Conservation (phyloP, 805 yeast species). For the Blastobotrys terrestris region DNA sequence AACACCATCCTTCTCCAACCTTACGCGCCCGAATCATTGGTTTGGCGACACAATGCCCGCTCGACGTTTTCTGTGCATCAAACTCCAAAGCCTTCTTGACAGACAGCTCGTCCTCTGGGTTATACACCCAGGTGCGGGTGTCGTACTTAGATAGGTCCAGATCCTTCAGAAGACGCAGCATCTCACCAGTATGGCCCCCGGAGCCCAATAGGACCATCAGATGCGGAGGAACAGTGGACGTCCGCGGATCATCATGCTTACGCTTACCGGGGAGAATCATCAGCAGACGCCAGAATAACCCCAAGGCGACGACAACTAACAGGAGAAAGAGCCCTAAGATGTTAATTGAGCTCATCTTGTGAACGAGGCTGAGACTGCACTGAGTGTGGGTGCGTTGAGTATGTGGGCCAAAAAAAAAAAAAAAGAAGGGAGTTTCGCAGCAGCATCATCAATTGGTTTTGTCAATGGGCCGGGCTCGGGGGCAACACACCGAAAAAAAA, state of each 20-base stretch:
- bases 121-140: slow-evolving; percentile 32
- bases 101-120: slow-evolving; percentile 50
- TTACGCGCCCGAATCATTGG: slow-evolving; percentile 50
- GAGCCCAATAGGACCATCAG: slow-evolving; percentile 76
- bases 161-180: slow-evolving; percentile 58
- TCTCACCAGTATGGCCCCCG: slow-evolving; percentile 97
- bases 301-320: background rate
- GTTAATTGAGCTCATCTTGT: background rate
- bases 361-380: background rate
- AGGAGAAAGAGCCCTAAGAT: background rate
- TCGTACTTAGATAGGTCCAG: slow-evolving; percentile 28
- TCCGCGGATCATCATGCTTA: background rate
- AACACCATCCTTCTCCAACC: slow-evolving; percentile 49
- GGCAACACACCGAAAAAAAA: too few species aligned
- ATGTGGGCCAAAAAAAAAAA: background rate
- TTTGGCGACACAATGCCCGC: slow-evolving; percentile 21
- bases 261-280: slow-evolving; percentile 6
- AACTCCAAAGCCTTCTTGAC: slow-evolving; percentile 26
- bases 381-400: background rate
- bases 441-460: too few species aligned
- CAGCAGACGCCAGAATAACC: slow-evolving; percentile 6
- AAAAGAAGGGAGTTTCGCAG: background rate
- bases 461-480: too few species aligned
- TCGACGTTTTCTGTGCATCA: slow-evolving; percentile 14
- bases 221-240: too few species aligned